Evolutionary conservation across 2,329 filamentous ascomycete species (phyloP), one percentile per base, ranked within the genome.

Genomic region (Pseudocercospora eumusae): DNA sequence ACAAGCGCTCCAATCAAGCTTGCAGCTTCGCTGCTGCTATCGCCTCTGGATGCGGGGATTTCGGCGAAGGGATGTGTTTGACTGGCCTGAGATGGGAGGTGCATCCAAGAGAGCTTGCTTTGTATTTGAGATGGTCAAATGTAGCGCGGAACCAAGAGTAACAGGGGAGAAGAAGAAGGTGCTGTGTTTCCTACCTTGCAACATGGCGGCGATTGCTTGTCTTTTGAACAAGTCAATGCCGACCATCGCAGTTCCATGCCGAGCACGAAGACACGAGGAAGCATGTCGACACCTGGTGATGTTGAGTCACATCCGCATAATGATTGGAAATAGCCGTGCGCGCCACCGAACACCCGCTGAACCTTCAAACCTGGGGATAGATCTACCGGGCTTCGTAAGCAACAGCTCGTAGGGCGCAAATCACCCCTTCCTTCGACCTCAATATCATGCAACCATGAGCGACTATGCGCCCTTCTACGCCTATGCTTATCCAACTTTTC

Each of bases 281-380:
- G 44, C 6, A 47, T 25, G 44, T 47, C 44, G 44, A 47, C 44
- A 47, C 44, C 15, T n/a, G n/a, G n/a, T n/a, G n/a, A 47, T 47
- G 44, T 47, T 47, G 44, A 47, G 45, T 49, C 45, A 49, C 45
- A 21, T 49, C 21, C 21, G 40, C n/a, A n/a, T n/a, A 44, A 44
- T 44, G 7, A 44, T 44, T n/a, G 18, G 45, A 31, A 49, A 49
- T 47, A 15, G 20, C 44, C 20, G 9, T 21, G n/a, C n/a, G 45
- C 23, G 45, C n/a, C 15, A 20, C n/a, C 5, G 42, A 45, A n/a
- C 40, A 42, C 40, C 40, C 18, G 40, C 40, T 10, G n/a, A 42
- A 44, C 40, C 8, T 44, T n/a, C 18, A 25, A 49, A 49, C 21
- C 45, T 49, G 45, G 45, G 45, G n/a, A 49, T 49, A n/a, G n/a